phyloP scores from a whole-genome alignment of 371 early-diverging fungal genomes.

The Syncephalastrum sp. region DNA sequence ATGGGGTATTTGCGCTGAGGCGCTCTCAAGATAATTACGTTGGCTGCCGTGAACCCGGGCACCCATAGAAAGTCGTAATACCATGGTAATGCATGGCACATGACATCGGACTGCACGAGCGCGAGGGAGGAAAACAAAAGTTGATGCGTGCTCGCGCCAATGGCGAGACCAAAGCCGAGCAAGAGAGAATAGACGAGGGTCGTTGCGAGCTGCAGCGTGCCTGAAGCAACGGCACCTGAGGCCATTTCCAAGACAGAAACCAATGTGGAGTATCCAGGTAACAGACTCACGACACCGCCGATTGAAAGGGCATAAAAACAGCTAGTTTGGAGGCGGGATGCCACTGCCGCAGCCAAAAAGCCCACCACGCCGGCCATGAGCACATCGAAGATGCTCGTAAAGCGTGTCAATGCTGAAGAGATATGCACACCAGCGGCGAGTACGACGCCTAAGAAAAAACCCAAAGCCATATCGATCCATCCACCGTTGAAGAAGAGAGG shows the following conservation, averaged over 20 bases:
- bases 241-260: slow-evolving; percentile 73
- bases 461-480: slow-evolving; percentile 48
- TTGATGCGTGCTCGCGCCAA: slow-evolving; percentile 54
- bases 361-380: slow-evolving; percentile 57
- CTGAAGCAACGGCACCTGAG: slow-evolving; percentile 74
- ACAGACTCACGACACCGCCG: slow-evolving; percentile 57
- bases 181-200: slow-evolving; percentile 70
- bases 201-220: slow-evolving; percentile 71
- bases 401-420: slow-evolving; percentile 55
- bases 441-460: slow-evolving; percentile 46
- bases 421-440: slow-evolving; percentile 51
- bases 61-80: slow-evolving; percentile 26
- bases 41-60: slow-evolving; percentile 26
- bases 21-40: slow-evolving; percentile 18
- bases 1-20: slow-evolving; percentile 23
- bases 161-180: slow-evolving; percentile 71
- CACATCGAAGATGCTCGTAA: slow-evolving; percentile 61
- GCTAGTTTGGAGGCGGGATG: slow-evolving; percentile 29
- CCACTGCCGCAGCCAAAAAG: slow-evolving; percentile 44
- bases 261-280: slow-evolving; percentile 69
- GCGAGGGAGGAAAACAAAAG: slow-evolving; percentile 27
- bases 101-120: slow-evolving; percentile 14
- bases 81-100: slow-evolving; percentile 20
- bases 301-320: slow-evolving; percentile 61
- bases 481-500: slow-evolving; percentile 61